Percentiles rank a stretch among this genome's conserved stretches.
These are phyloP conservation scores for Epichloe gansuensis DNA, from an alignment of 2,329 filamentous ascomycete species.

Conservation along the genomic window DNA sequence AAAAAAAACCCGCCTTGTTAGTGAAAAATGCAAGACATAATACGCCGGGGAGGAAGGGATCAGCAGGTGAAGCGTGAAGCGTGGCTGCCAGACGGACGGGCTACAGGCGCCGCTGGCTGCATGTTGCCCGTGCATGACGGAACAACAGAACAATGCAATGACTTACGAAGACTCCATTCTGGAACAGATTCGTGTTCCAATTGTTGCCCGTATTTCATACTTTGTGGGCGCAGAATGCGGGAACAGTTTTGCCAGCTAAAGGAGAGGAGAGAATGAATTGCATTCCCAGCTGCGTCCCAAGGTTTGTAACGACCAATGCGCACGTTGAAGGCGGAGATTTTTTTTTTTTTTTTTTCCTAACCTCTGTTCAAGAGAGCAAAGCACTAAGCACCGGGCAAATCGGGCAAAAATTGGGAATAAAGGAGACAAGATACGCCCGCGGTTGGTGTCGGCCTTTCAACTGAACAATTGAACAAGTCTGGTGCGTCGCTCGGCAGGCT, in stretches of 20 bases:
- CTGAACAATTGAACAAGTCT: too few relatives aligned
- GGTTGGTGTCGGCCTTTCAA: too few relatives aligned
- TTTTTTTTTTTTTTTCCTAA: too few relatives aligned
- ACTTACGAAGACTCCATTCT: constrained; percentile 65
- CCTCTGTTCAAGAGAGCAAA: too few relatives aligned
- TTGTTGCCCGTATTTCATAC: constrained; percentile 35
- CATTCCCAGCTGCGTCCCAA: background rate
- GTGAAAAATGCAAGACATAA: background rate
- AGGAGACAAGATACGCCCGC: too few relatives aligned
- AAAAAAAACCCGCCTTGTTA: background rate
- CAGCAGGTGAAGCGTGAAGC: background rate
- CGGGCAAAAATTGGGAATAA: too few relatives aligned
- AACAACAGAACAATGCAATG: background rate
- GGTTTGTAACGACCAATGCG: background rate
- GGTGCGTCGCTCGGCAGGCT: too few relatives aligned
- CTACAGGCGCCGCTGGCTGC: background rate
- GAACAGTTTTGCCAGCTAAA: background rate
- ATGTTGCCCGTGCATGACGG: background rate
- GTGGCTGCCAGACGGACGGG: background rate
- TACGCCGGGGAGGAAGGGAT: background rate
- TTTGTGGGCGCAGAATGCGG: background rate
- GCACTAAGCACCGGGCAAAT: too few relatives aligned
- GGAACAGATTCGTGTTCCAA: constrained; percentile 67
- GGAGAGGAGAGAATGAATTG: background rate
- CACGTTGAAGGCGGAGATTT: background rate